These are phyloP conservation scores for Lentinula sp. DNA, from an alignment of 768 basidiomycete genomes.

Conservation along the genomic window DNA sequence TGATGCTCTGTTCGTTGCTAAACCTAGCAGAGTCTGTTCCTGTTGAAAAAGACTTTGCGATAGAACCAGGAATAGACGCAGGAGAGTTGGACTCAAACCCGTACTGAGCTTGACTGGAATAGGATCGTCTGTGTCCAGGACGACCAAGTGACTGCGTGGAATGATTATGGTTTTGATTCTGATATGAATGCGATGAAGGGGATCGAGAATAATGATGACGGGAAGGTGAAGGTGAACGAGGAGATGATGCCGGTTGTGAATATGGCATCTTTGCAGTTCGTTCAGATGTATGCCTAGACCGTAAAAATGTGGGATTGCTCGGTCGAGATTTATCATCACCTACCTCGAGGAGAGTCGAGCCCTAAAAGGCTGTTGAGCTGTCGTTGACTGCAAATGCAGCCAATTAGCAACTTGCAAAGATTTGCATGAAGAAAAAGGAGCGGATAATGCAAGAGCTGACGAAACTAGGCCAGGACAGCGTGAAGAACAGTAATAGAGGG, in stretches of 20 bases:
- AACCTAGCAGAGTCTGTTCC: neutral
- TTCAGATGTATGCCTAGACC: neutral
- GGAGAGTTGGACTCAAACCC: neutral
- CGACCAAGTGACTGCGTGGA: neutral
- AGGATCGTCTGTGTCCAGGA: constrained; percentile 1
- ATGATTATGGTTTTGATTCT: neutral
- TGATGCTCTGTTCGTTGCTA: neutral
- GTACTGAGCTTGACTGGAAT: neutral
- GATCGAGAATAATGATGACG: neutral
- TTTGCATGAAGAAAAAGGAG: neutral
- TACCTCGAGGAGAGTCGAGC: neutral
- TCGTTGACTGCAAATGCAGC: neutral
- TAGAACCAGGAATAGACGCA: neutral
- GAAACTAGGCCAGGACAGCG: neutral
- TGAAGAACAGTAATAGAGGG: neutral
- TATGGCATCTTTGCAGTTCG: neutral
- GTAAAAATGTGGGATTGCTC: neutral
- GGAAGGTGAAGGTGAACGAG: neutral
- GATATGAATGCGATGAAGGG: neutral
- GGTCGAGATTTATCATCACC: neutral
- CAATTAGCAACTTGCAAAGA: neutral
- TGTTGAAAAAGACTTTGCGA: neutral
- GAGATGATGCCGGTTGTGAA: neutral
- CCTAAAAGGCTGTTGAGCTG: neutral
- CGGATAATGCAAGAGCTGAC: neutral